Conservation (phyloP, 192 early-diverging fungal species). For the Mortierella alpina region DNA sequence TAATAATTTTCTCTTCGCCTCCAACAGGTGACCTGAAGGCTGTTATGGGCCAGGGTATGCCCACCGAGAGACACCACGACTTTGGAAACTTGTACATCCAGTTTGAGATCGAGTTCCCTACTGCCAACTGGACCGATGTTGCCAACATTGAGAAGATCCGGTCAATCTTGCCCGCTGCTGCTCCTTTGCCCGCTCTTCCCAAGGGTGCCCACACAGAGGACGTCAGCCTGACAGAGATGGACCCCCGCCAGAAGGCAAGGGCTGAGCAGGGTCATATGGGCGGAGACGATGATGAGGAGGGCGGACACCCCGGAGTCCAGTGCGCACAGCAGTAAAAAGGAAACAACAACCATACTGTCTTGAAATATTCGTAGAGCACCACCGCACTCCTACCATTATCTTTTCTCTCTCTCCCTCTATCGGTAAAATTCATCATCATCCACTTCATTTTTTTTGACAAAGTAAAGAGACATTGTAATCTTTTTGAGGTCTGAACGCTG, state of each 20-base stretch:
- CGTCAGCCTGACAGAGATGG: constrained; percentile 81
- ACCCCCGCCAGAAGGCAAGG: constrained; percentile 75
- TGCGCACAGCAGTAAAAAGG: constrained; percentile 92
- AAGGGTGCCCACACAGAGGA: constrained; percentile 82
- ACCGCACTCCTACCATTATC: neutral
- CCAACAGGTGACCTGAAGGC: constrained; percentile 79
- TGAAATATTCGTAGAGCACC: no score
- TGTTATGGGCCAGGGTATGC: constrained; percentile 95
- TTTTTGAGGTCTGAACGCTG: no score
- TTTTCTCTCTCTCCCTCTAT: neutral
- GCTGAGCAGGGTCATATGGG: constrained; percentile 67
- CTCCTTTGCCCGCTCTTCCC: constrained; percentile 58
- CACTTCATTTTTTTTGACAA: neutral
- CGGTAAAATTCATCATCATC: constrained; percentile 5
- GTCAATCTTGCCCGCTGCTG: constrained; percentile 82
- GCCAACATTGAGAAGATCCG: constrained; percentile 82
- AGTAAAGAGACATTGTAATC: no score
- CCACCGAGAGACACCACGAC: constrained; percentile 87
- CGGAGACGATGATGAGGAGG: constrained; percentile 77
- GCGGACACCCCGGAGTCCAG: constrained; percentile 85
- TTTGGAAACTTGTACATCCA: constrained; percentile 93
- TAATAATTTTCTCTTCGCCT: neutral
- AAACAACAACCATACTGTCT: neutral
- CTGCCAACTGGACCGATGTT: constrained; percentile 79
- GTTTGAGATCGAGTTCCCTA: constrained; percentile 95